A percentile compares a stretch with the other conserved stretches of the same genome.
phyloP scores from a whole-genome alignment of 2,329 filamentous ascomycete genomes.

The Epicoccum nigrum region DNA sequence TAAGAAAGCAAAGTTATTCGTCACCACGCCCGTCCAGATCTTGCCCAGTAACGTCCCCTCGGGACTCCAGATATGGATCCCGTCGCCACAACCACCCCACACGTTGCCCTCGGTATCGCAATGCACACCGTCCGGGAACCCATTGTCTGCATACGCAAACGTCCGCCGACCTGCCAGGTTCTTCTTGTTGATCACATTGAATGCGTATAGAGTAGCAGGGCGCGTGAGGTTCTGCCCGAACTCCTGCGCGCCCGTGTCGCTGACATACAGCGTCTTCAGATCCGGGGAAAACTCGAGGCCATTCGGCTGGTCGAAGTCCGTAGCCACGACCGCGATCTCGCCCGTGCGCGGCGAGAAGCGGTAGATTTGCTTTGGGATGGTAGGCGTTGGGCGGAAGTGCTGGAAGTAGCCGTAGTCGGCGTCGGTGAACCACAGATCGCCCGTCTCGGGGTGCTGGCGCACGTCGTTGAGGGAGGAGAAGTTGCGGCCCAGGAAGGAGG shows the following conservation, averaged over 20 bases:
- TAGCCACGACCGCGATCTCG: slow-evolving; percentile 50
- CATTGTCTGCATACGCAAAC: slow-evolving; percentile 62
- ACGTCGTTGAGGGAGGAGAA: slow-evolving; percentile 54
- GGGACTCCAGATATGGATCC: slow-evolving; percentile 60
- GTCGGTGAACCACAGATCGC: slow-evolving; percentile 60
- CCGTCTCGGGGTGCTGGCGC: slow-evolving; percentile 49
- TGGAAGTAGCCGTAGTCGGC: slow-evolving; percentile 46
- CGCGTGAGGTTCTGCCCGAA: slow-evolving; percentile 44
- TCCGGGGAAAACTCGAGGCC: slow-evolving; percentile 55
- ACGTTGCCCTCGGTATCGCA: slow-evolving; percentile 62
- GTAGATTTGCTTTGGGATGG: slow-evolving; percentile 49
- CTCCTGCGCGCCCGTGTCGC: slow-evolving; percentile 54
- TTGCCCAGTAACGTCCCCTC: slow-evolving; percentile 61
- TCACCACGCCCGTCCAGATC: slow-evolving; percentile 57
- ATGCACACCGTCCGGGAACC: slow-evolving; percentile 66
- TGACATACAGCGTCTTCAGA: slow-evolving; percentile 53
- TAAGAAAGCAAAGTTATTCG: slow-evolving; percentile 47
- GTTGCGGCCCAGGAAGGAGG: slow-evolving; percentile 56
- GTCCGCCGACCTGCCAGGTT: slow-evolving; percentile 47
- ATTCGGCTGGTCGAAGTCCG: slow-evolving; percentile 52
- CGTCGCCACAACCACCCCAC: slow-evolving; percentile 62
- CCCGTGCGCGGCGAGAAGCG: slow-evolving; percentile 52
- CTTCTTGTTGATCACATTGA: slow-evolving; percentile 49
- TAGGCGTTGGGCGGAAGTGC: slow-evolving; percentile 38
- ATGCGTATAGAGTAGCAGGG: slow-evolving; percentile 53